These are phyloP conservation scores for Vicia faba DNA, from an alignment of 306 rosid genomes.

Conservation along the genomic window DNA sequence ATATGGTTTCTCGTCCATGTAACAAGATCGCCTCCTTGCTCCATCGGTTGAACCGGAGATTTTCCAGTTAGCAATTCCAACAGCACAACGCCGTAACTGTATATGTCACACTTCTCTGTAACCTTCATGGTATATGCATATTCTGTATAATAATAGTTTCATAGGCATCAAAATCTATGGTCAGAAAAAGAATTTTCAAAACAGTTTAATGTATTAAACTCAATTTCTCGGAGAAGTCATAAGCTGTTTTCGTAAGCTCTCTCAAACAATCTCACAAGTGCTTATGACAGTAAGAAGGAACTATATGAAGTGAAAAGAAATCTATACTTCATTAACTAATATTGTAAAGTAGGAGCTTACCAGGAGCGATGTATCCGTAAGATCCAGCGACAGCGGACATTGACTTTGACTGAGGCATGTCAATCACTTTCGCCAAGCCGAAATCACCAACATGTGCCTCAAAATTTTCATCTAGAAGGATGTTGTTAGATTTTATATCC, in stretches of 20 bases:
- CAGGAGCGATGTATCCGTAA: conserved; percentile 98
- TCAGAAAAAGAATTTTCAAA: conserved; percentile 16
- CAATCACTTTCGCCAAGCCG: conserved; percentile 95
- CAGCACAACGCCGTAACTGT: conserved; percentile 94
- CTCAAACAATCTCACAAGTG: neutral
- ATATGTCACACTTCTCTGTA: conserved; percentile 91
- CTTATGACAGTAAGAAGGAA: too few relatives aligned
- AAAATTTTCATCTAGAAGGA: conserved; percentile 77
- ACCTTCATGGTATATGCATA: conserved; percentile 99
- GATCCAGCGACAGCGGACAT: conserved; percentile 99
- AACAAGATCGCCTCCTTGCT: conserved; percentile 91
- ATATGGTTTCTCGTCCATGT: conserved; percentile 66
- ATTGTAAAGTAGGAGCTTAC: conserved; percentile 47
- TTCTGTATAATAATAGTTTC: conserved; percentile 54
- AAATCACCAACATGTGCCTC: conserved; percentile 99
- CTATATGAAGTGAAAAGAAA: neutral
- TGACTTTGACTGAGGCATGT: conserved; percentile 96
- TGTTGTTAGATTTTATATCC: conserved; percentile 90
- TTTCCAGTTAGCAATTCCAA: conserved; percentile 86
- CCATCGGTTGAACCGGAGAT: conserved; percentile 89
- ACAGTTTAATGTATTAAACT: conserved; percentile 15
- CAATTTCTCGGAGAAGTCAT: neutral
- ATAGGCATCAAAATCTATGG: neutral
- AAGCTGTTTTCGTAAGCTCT: neutral
- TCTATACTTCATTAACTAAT: conserved; percentile 3